phyloP scores from a whole-genome alignment of 306 rosid genomes.

The Dalbergia cultrata region DNA sequence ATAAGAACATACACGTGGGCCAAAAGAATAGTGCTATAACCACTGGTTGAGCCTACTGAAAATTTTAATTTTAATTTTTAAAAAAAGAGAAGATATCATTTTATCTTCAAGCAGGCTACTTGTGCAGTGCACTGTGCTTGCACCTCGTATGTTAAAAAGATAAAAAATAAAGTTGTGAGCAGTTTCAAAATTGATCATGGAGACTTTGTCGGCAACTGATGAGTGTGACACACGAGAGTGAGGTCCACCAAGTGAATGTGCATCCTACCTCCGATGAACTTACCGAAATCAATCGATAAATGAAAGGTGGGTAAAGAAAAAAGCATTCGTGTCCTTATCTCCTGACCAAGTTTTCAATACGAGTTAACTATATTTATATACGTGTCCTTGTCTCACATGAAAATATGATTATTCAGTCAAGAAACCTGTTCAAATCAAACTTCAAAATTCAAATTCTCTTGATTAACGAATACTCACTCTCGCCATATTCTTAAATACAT shows the following conservation, averaged over 20 bases:
- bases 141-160: not conserved
- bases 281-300: conserved; percentile 3
- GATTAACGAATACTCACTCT: not conserved
- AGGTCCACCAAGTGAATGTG: not conserved
- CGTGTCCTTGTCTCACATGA: not conserved
- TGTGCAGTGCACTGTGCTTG: not conserved
- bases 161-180: not conserved
- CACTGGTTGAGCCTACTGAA: too few relatives aligned
- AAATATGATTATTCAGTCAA: not conserved
- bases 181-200: not conserved
- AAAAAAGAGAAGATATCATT: too few relatives aligned
- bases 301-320: not conserved
- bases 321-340: conserved; percentile 21
- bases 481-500: too few relatives aligned
- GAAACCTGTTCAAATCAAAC: not conserved
- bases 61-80: too few relatives aligned
- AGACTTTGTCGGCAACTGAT: conserved; percentile 3
- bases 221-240: conserved; percentile 11
- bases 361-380: too few relatives aligned
- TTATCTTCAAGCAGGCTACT: too few relatives aligned
- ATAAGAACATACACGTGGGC: too few relatives aligned
- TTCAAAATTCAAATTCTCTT: not conserved
- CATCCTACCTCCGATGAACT: not conserved
- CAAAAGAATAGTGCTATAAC: too few relatives aligned
- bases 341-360: not conserved